phyloP scores from a whole-genome alignment of 495 filamentous ascomycete genomes.

The Penicillium chermesinum region DNA sequence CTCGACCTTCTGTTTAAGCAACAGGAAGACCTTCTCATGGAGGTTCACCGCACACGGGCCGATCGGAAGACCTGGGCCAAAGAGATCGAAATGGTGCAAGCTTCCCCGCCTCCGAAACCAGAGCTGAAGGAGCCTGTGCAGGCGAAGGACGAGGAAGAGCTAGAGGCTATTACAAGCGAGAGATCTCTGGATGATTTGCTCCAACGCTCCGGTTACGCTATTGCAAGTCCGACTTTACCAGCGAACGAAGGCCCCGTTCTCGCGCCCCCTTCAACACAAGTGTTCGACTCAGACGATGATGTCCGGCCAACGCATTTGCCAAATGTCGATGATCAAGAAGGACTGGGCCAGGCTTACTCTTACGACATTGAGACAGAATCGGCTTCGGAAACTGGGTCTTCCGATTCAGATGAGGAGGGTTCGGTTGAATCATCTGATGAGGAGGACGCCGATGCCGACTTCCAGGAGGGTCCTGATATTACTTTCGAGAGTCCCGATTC shows the following conservation, averaged over 20 bases:
- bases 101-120: constrained; percentile 19
- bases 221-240: constrained; percentile 24
- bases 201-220: constrained; percentile 43
- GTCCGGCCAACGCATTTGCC: constrained; percentile 24
- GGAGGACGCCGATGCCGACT: too few relatives aligned
- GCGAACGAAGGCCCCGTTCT: constrained; percentile 19
- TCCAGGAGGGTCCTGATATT: too few relatives aligned
- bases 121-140: constrained; percentile 12
- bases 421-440: constrained; percentile 11
- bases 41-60: constrained; percentile 57
- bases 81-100: constrained; percentile 44
- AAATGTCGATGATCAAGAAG: constrained; percentile 15
- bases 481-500: too few relatives aligned
- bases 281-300: constrained; percentile 20
- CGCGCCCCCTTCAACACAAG: constrained; percentile 17
- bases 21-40: constrained; percentile 72
- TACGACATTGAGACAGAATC: constrained; percentile 14
- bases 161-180: constrained; percentile 15
- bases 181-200: constrained; percentile 47
- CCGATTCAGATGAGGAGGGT: constrained; percentile 11
- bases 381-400: constrained; percentile 12
- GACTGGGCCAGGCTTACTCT: constrained; percentile 8
- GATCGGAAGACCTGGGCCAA: constrained; percentile 54
- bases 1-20: constrained; percentile 78
- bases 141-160: constrained; percentile 21